Evolutionary conservation across 2,329 filamentous ascomycete genomes (phyloP).

Genomic region (Colletotrichum higginsianum): DNA sequence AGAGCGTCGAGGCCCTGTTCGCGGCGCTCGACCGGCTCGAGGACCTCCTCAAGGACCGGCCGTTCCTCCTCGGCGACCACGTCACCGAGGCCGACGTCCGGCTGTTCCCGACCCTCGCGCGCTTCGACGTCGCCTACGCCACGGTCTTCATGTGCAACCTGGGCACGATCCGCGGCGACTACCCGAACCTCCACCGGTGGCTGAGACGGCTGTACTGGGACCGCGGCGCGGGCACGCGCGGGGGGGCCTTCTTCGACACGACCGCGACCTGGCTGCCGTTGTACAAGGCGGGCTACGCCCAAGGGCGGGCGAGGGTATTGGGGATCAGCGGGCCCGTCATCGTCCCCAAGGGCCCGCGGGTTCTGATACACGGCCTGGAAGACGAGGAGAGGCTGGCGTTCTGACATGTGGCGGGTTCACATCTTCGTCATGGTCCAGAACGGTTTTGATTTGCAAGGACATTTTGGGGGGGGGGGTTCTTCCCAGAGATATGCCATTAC

Average conservation of each 20-base stretch:
- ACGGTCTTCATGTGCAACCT: slow-evolving; percentile 77
- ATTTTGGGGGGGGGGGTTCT: too few species aligned
- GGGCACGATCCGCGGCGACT: slow-evolving; percentile 74
- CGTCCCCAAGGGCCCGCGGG: slow-evolving; percentile 45
- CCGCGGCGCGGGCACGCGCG: slow-evolving; percentile 45
- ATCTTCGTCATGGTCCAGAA: not conserved
- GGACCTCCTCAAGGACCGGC: slow-evolving; percentile 64
- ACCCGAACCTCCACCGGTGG: slow-evolving; percentile 78
- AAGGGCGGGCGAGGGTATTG: slow-evolving; percentile 46
- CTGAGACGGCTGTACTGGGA: slow-evolving; percentile 81
- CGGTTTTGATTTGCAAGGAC: not conserved
- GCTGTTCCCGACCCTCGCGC: slow-evolving; percentile 75
- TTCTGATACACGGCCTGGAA: not conserved
- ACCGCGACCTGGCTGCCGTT: slow-evolving; percentile 69
- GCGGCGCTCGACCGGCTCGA: slow-evolving; percentile 76
- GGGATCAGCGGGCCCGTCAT: slow-evolving; percentile 49
- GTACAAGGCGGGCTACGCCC: slow-evolving; percentile 51
- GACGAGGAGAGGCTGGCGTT: slow-evolving; percentile 4
- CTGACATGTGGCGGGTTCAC: not conserved
- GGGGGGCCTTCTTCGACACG: slow-evolving; percentile 76
- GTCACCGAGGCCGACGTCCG: slow-evolving; percentile 80
- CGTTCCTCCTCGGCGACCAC: slow-evolving; percentile 74
- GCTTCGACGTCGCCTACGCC: slow-evolving; percentile 80
- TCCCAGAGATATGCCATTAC: too few species aligned
- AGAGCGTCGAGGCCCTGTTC: slow-evolving; percentile 73